A percentile compares a stretch with the other conserved stretches of the same genome.
Evolutionary conservation across 2,329 filamentous ascomycete genomes (phyloP).

Genomic region (Hymenoscyphus linearis): DNA sequence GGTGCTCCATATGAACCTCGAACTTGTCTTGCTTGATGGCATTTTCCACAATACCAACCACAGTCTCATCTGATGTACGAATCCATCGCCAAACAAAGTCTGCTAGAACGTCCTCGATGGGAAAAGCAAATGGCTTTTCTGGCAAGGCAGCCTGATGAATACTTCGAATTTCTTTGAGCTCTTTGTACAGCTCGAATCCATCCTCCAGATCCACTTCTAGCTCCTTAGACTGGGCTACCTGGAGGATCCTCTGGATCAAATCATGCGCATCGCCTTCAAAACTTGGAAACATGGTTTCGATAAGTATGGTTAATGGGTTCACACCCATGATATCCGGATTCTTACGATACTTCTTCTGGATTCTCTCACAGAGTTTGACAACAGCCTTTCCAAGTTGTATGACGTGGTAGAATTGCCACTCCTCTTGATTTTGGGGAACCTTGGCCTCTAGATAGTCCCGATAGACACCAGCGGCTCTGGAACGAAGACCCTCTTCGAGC

Average conservation of each 20-base stretch:
- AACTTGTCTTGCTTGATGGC: conserved; percentile 90
- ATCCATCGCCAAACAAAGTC: conserved; percentile 98
- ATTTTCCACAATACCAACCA: conserved; percentile 79
- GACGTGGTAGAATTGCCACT: conserved; percentile 89
- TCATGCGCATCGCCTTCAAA: conserved; percentile 88
- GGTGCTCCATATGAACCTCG: conserved; percentile 61
- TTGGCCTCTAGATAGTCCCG: conserved; percentile 71
- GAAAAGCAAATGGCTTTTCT: conserved; percentile 72
- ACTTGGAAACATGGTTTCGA: conserved; percentile 78
- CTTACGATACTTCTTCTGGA: conserved; percentile 86
- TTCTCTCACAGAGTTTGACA: conserved; percentile 77
- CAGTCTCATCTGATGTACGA: conserved; percentile 68
- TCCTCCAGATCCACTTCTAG: conserved; percentile 82
- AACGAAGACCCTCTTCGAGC: conserved; percentile 65
- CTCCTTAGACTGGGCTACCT: conserved; percentile 61
- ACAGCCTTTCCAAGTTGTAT: conserved; percentile 84
- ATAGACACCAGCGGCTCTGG: conserved; percentile 76
- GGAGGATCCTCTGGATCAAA: conserved; percentile 75
- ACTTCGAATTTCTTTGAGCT: conserved; percentile 76
- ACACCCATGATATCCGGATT: conserved; percentile 82
- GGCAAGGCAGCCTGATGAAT: conserved; percentile 76
- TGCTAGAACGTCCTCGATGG: conserved; percentile 78
- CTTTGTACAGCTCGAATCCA: conserved; percentile 88
- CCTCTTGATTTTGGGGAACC: conserved; percentile 71
- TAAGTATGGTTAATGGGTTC: conserved; percentile 61